Evolutionary conservation across 2,329 filamentous ascomycete genomes (phyloP), one percentile per base, ranked within the genome.

Genomic region (Colletotrichum australisinense): DNA sequence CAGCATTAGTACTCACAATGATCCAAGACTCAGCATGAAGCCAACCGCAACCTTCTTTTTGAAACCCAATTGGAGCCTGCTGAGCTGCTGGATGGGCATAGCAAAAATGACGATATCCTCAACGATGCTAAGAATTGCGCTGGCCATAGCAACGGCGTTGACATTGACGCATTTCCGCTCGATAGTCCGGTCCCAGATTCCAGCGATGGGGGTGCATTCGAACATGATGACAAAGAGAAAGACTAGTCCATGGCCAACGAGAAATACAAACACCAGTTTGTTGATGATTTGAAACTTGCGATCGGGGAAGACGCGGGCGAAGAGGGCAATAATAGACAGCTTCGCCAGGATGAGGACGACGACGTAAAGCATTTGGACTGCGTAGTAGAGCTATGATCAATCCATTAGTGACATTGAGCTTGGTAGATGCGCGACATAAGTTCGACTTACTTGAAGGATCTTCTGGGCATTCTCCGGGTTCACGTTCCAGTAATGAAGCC

Each of bases 401-500:
- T 55, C 5, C 55, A 28, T 66, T 19, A 60, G 53, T 14, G 16
- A 11, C 28, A 7, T n/a, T 49, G 42, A n/a, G 4, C 42, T n/a
- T 22, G 9, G 5, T 19, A 9, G 4, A 4, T 2, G 32, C 11
- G 11, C 11, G 19, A 32, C 11, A 11, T 3, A 28, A 28, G 6
- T 3, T 1, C 1, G 16, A 12, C 42, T 58, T 57, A 74, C 72
- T 12, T 74, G 53, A 6, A 72, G 14, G n/a, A 72, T 62, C 14
- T 19, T 64, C 53, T 72, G 58, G 12, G 59, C 60, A 32, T 74
- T 65, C 2, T 8, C 59, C 2, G 75, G 72, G 57, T 75, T 70
- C 4, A 77, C 69, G 56, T 78, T 75, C 77, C 77, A 78, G 67
- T 76, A 77, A 38, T 78, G 77, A n/a, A 73, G 63, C 5, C 77